These are phyloP conservation scores for Mortierella sp. DNA, from an alignment of 371 early-diverging fungal species.

Conservation along the genomic window DNA sequence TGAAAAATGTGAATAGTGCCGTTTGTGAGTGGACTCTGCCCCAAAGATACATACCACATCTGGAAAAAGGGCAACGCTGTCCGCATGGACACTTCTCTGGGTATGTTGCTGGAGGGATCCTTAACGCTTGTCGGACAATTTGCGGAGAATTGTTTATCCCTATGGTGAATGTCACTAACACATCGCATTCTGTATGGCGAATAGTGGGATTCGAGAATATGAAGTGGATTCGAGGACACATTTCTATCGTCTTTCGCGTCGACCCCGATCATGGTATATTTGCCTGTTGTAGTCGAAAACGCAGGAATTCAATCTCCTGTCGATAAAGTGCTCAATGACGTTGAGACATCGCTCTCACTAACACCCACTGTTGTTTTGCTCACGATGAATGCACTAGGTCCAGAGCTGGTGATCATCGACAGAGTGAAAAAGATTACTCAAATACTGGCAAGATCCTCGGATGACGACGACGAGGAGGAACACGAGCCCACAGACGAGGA, in stretches of 20 bases:
- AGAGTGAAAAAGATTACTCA: conserved; percentile 53
- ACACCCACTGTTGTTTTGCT: not conserved
- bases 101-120: conserved; percentile 4
- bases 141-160: not conserved
- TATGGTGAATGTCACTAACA: not conserved
- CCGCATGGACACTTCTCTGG: conserved; percentile 57
- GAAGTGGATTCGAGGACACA: conserved; percentile 56
- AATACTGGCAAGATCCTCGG: conserved; percentile 34
- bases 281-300: not conserved
- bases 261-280: conserved; percentile 39
- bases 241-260: conserved; percentile 55
- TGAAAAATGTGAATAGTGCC: conserved; percentile 28
- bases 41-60: conserved; percentile 57
- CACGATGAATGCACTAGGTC: conserved; percentile 26
- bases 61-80: conserved; percentile 58
- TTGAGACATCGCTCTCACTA: not conserved
- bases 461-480: conserved; percentile 28
- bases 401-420: conserved; percentile 51
- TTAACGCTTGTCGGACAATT: not conserved
- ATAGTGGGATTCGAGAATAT: conserved; percentile 56
- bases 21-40: conserved; percentile 57
- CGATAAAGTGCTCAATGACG: not conserved
- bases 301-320: not conserved
- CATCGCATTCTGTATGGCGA: not conserved
- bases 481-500: conserved; percentile 45